Evolutionary conservation across 2,329 filamentous ascomycete genomes (phyloP).

Genomic region (Fusarium udum): DNA sequence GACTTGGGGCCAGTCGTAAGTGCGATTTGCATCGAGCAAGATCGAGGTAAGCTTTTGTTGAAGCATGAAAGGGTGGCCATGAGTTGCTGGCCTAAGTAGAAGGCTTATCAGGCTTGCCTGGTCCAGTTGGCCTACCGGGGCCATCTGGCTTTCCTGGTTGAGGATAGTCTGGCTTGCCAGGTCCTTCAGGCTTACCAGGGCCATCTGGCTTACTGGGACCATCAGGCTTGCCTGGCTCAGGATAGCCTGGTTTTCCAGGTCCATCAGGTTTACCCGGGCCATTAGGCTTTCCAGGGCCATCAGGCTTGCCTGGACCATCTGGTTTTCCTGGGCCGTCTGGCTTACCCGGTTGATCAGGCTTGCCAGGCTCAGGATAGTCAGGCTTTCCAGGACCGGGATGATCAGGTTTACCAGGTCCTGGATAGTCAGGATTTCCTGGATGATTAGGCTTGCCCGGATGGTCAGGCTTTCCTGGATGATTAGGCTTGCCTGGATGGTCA

Average conservation of each 20-base stretch:
- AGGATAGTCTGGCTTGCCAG: background rate
- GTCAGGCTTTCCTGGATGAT: background rate
- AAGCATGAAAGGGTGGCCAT: background rate
- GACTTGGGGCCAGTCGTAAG: background rate
- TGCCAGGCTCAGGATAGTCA: background rate
- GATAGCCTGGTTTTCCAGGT: background rate
- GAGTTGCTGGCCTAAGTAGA: background rate
- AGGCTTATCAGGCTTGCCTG: background rate
- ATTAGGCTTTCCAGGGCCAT: background rate
- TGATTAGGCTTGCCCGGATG: too few species aligned
- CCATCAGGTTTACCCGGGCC: background rate
- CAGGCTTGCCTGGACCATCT: rapidly evolving
- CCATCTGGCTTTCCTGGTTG: background rate
- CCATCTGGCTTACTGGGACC: background rate
- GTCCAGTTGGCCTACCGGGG: background rate
- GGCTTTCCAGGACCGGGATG: background rate
- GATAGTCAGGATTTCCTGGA: background rate
- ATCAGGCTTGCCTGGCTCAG: background rate
- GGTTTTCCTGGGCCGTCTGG: background rate
- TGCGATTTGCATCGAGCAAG: background rate
- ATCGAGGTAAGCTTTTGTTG: background rate
- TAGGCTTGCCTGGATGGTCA: background rate
- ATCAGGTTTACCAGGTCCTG: background rate
- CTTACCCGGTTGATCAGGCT: background rate
- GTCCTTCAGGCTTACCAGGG: background rate